Base-by-base conservation (phyloP, 257 asterid species). In the Cinchona pubescens region DNA sequence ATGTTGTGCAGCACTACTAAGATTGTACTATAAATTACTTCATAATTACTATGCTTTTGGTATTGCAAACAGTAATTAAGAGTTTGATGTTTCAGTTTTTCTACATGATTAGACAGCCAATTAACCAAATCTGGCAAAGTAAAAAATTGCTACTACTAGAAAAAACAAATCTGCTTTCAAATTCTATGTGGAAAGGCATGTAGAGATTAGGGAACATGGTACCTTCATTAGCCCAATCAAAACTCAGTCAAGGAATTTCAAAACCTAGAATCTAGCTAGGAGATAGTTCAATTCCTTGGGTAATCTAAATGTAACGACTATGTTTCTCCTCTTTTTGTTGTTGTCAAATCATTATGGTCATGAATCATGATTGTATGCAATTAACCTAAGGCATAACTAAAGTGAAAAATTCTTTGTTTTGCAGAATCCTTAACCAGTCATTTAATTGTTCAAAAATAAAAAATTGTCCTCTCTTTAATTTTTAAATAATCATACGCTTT, bases 251-350 rank as follows among this genome's bases (percentile, higher is more conserved):
- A 87, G 75, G 83, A 80, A 83, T 84, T 74, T 86, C 83, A 65
- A 82, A 78, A 72, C 77, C 91, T 90, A 88, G 77, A 77, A 69
- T 53, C 78, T 88, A 85, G 81, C 77, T 86, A 85, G 83, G 86
- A 80, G 74, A 71, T 11, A 29, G 66, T 34, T 71, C 37, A 29
- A 51, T 34, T 71, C 37, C n/a, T n/a, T 56, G 45, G 23, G 19
- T 30, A 63, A 51, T 75, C 75, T 55, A 75, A 55, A 18, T 75
- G 38, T 76, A 67, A 37, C 35, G 56, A 75, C 43, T 67, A 67
- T 72, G 66, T 82, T 76, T 67, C 78, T 38, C 67, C 78, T 81
- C 80, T 77, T 79, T 82, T 68, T 12, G 71, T 85, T 84, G 88
- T 73, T 79, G 90, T 90, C 90, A 86, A 86, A 86, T 85, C 91